A percentile compares a stretch with the other conserved stretches of the same genome.
Evolutionary conservation across 2,329 filamentous ascomycete genomes (phyloP).

Genomic region (Paraphoma sp.): DNA sequence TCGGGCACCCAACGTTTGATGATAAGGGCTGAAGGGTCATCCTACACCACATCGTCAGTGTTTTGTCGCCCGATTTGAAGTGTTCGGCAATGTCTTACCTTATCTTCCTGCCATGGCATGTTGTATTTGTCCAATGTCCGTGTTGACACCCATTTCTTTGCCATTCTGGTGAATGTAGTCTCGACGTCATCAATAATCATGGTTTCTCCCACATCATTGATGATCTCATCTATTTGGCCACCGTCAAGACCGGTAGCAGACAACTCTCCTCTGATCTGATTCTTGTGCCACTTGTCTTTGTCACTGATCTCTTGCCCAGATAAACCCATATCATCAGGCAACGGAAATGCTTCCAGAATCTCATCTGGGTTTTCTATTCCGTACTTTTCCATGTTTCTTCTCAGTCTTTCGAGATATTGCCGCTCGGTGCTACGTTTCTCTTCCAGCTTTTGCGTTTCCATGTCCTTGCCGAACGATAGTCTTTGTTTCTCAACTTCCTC

Average conservation of each 20-base stretch:
- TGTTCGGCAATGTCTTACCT: background rate
- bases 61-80: background rate
- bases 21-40: background rate
- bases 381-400: background rate
- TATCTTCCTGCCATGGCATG: background rate
- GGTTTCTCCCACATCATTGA: background rate
- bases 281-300: slow-evolving; percentile 1
- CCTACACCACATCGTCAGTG: background rate
- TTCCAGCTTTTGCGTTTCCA: background rate
- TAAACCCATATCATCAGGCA: background rate
- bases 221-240: slow-evolving; percentile 1
- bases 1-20: slow-evolving; percentile 4
- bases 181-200: background rate
- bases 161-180: background rate
- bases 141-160: background rate
- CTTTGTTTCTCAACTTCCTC: background rate
- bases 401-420: background rate
- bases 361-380: background rate
- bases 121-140: background rate
- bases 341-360: background rate
- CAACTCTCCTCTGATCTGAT: background rate
- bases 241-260: background rate
- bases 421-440: background rate
- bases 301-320: slow-evolving; percentile 1
- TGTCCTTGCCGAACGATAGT: background rate